Conservation (phyloP, 192 early-diverging fungal genomes). For the Backusella liffmaniae region DNA sequence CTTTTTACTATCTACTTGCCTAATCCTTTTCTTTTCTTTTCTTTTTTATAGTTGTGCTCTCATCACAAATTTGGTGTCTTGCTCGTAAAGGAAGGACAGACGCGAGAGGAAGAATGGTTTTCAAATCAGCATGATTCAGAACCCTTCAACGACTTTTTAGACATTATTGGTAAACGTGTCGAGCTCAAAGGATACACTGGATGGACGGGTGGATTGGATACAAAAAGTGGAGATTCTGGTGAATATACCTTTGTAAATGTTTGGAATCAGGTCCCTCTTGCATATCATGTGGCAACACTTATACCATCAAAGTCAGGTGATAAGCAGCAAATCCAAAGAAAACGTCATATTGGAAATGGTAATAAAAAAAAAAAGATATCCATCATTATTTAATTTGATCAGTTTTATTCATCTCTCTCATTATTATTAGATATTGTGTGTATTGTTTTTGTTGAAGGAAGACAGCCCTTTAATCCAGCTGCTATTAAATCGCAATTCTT, state of each 20-base stretch:
- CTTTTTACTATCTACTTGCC: too few species aligned
- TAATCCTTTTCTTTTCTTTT: too few species aligned
- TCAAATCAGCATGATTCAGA: slow-evolving; percentile 59
- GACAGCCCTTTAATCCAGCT: slow-evolving; percentile 50
- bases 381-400: too few species aligned
- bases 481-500: slow-evolving; percentile 59
- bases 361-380: not conserved
- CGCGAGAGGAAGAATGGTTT: slow-evolving; percentile 78
- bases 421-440: slow-evolving; percentile 52
- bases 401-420: not conserved
- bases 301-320: slow-evolving; percentile 67
- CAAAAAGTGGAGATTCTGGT: slow-evolving; percentile 65
- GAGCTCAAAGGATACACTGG: slow-evolving; percentile 72
- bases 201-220: slow-evolving; percentile 76
- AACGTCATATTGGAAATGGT: slow-evolving; percentile 63
- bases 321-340: slow-evolving; percentile 67
- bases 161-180: slow-evolving; percentile 71
- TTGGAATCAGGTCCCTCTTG: slow-evolving; percentile 73
- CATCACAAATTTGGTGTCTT: slow-evolving; percentile 76
- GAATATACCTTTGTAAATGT: slow-evolving; percentile 68
- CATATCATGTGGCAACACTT: slow-evolving; percentile 78
- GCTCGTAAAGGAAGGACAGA: slow-evolving; percentile 62
- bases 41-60: slow-evolving; percentile 28
- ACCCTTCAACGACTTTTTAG: slow-evolving; percentile 64
- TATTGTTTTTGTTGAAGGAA: slow-evolving; percentile 55